These are phyloP conservation scores for Eucalyptus tenuipes DNA, from an alignment of 345 rosid species.

Conservation along the genomic window DNA sequence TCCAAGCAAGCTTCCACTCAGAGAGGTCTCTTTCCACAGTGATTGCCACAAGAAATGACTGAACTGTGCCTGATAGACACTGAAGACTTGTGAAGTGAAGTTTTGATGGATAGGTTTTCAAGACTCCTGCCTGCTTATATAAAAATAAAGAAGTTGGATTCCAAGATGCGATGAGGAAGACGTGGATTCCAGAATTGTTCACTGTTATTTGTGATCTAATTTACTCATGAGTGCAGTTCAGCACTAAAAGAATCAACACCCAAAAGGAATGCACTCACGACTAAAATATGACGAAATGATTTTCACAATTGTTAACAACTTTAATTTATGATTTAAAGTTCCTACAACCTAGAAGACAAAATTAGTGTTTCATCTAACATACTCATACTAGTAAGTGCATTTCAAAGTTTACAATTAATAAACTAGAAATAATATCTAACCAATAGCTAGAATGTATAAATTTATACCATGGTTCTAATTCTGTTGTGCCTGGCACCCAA, in stretches of 20 bases:
- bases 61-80: constrained; percentile 6
- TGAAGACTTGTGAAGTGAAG: constrained; percentile 2
- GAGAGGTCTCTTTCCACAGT: constrained; percentile 3
- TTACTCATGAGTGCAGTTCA: background rate
- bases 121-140: background rate
- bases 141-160: background rate
- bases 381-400: background rate
- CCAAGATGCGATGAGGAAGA: background rate
- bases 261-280: background rate
- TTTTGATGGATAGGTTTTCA: constrained; percentile 8
- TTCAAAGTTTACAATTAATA: background rate
- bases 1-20: constrained; percentile 12
- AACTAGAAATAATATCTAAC: background rate
- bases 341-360: background rate
- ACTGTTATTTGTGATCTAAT: background rate
- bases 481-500: background rate
- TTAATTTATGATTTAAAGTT: background rate
- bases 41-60: constrained; percentile 5
- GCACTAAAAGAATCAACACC: background rate
- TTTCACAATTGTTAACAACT: background rate
- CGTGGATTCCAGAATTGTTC: background rate
- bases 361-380: background rate
- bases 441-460: background rate
- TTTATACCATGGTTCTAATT: background rate
- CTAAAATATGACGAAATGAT: background rate